phyloP scores from a whole-genome alignment of 768 basidiomycete genomes.

The Boletus rubropictus region DNA sequence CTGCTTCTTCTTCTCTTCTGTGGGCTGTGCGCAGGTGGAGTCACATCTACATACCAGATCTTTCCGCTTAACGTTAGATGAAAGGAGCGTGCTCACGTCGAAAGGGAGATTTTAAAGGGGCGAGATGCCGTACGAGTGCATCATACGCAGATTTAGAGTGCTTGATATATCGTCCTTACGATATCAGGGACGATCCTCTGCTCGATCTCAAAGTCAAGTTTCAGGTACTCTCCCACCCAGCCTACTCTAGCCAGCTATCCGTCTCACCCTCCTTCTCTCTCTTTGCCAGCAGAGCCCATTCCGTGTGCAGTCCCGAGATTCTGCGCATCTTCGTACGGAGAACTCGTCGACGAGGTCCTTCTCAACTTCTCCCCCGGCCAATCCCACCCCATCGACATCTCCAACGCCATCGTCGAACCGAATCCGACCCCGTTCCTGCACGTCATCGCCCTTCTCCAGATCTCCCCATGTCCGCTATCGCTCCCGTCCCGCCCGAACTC shows the following conservation, averaged over 20 bases:
- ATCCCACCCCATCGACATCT: conserved; percentile 29
- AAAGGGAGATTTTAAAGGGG: conserved; percentile 23
- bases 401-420: conserved; percentile 31
- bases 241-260: conserved; percentile 23
- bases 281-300: conserved; percentile 13
- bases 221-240: conserved; percentile 32
- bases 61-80: conserved; percentile 35
- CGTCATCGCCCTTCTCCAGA: conserved; percentile 25
- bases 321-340: conserved; percentile 20
- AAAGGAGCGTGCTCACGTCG: conserved; percentile 28
- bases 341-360: conserved; percentile 22
- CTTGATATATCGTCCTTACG: conserved; percentile 33
- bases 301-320: conserved; percentile 23
- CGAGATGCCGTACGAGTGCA: conserved; percentile 32
- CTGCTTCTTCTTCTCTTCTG: conserved; percentile 15
- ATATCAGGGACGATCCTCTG: conserved; percentile 33
- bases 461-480: conserved; percentile 26
- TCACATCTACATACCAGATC: conserved; percentile 30
- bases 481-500: conserved; percentile 26
- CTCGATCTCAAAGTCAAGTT: conserved; percentile 34
- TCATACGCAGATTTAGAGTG: conserved; percentile 31
- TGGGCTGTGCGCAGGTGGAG: conserved; percentile 24
- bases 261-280: conserved; percentile 13
- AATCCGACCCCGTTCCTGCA: conserved; percentile 5
- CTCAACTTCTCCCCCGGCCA: conserved; percentile 26